A percentile compares a stretch with the other conserved stretches of the same genome.
Evolutionary conservation across 805 yeast genomes (phyloP).

Genomic region (Komagataella mondaviorum): DNA sequence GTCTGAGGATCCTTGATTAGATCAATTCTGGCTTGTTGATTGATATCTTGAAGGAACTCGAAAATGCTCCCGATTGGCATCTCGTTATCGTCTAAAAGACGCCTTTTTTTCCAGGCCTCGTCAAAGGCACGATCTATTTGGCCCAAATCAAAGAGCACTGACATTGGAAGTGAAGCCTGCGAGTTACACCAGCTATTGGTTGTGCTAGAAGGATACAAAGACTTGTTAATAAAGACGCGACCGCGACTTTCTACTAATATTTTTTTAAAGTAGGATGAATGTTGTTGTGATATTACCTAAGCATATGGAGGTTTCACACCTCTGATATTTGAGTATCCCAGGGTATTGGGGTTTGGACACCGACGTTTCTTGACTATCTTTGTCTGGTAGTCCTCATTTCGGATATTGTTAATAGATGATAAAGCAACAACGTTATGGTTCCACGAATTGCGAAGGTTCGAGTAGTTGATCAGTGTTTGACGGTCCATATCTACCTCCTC

Average conservation of each 20-base stretch:
- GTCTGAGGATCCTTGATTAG: not conserved
- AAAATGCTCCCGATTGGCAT: not conserved
- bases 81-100: not conserved
- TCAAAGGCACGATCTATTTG: not conserved
- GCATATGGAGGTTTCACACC: conserved; percentile 31
- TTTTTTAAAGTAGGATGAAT: no score
- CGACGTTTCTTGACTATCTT: conserved; percentile 29
- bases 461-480: conserved; percentile 23
- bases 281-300: not conserved
- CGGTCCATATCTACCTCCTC: conserved; percentile 18
- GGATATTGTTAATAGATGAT: not conserved
- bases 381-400: conserved; percentile 4
- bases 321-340: conserved; percentile 29
- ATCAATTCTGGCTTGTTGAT: not conserved
- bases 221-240: not conserved
- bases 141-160: not conserved
- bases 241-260: not conserved
- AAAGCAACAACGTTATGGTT: not conserved
- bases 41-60: not conserved
- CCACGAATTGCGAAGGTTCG: conserved; percentile 2
- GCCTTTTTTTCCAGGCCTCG: not conserved
- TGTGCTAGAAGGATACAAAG: not conserved
- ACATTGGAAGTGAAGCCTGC: not conserved
- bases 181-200: not conserved
- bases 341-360: conserved; percentile 33